Evolutionary conservation across 2,329 filamentous ascomycete species (phyloP).

Genomic region (Tolypocladium amazonense): DNA sequence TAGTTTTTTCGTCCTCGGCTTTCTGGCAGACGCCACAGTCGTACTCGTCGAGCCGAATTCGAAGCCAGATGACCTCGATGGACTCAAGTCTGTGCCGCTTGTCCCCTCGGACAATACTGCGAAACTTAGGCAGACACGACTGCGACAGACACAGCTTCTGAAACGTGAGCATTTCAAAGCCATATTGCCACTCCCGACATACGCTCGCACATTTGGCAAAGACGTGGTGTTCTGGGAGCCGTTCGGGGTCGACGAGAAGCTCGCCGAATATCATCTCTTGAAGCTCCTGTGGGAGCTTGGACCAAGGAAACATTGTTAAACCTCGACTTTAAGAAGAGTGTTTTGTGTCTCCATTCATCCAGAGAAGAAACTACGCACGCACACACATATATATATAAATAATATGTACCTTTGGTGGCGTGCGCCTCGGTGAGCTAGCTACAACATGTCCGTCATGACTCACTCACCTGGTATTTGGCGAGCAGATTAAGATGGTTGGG

Average conservation of each 20-base stretch:
- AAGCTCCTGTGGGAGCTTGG: not conserved
- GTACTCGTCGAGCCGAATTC: not conserved
- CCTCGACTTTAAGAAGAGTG: not conserved
- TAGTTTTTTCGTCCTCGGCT: not conserved
- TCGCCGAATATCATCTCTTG: not conserved
- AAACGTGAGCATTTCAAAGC: not conserved
- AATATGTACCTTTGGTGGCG: not conserved
- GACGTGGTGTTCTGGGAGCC: not conserved
- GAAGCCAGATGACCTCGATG: not conserved
- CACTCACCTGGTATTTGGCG: not conserved
- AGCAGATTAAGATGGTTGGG: not conserved
- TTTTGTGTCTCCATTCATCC: not conserved
- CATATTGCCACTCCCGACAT: not conserved
- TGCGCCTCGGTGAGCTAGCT: not conserved
- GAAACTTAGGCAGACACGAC: not conserved
- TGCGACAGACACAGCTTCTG: not conserved
- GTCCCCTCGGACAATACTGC: not conserved
- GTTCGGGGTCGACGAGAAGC: not conserved
- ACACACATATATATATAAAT: not conserved
- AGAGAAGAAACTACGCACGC: not conserved
- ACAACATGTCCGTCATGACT: not conserved
- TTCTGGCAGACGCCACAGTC: not conserved
- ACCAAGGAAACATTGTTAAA: not conserved
- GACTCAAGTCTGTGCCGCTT: not conserved
- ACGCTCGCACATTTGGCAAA: not conserved